Base-by-base conservation (phyloP, 345 rosid genomes). In the Linum usitatissimum region DNA sequence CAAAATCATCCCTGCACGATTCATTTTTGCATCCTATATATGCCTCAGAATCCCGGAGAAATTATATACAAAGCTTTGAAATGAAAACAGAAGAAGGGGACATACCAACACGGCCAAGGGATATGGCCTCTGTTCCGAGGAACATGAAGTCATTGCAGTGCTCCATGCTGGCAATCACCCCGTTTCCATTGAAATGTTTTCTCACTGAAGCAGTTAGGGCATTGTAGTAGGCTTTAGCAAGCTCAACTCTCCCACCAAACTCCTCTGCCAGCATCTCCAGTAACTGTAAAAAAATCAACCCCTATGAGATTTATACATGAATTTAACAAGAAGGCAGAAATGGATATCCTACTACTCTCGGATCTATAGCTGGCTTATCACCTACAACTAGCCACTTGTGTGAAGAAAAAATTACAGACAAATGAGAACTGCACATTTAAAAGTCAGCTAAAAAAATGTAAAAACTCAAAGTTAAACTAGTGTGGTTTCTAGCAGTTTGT, bases 91-190 rank as follows among this genome's bases (percentile, higher is more conserved):
- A 15, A 19, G 38, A 34, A 34, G 5, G 38, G 38, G 1, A n/a
- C 20, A 0, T 60, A 60, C 63, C 63, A 60, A 60, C 63, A 60
- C 63, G 63, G 15, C 63, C 63, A 30, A 60, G 63, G 9, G 63
- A 15, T 17, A 60, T 60, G 63, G 63, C 63, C 20, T 60, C 63
- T 30, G 63, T 34, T 34, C 63, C 63, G 34, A 60, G 63, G 48
- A 60, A 60, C 63, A 60, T 31, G 59, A 55, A 55, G 18, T 55
- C 59, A 19, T 55, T 55, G 8, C 59, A 55, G 14, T 55, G 59
- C 59, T 55, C 59, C 59, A 55, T 55, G 30, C 59, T 55, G 13
- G 59, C 59, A 55, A 55, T 55, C 7, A 55, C 59, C 7, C 59
- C 59, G 14, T 55, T 55, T 0, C 59, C 59, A 0, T 55, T 55